Conservation (phyloP, 352 stramenopile species). For the Globisporangium carolinianum region DNA sequence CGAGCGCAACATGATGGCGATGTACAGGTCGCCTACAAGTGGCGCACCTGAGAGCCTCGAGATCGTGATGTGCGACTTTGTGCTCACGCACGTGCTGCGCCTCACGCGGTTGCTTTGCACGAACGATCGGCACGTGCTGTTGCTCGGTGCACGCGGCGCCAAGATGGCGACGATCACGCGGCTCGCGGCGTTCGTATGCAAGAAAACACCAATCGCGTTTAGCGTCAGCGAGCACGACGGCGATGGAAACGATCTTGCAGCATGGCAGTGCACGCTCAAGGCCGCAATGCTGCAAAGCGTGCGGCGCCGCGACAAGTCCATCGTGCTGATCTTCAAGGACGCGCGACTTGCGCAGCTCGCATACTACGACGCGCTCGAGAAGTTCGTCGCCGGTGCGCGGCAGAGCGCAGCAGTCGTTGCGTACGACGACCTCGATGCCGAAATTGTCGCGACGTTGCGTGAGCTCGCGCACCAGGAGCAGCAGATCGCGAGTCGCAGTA, state of each 20-base stretch:
- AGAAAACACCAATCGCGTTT: constrained; percentile 25
- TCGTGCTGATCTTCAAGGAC: constrained; percentile 64
- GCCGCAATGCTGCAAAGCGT: constrained; percentile 34
- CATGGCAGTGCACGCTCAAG: constrained; percentile 35
- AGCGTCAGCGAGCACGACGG: constrained; percentile 6
- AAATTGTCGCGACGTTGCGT: constrained; percentile 28
- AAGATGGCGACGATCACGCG: constrained; percentile 50
- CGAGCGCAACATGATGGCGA: constrained; percentile 51
- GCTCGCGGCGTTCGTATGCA: constrained; percentile 49
- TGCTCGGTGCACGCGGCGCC: constrained; percentile 35
- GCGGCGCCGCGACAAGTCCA: constrained; percentile 20
- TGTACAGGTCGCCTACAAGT: constrained; percentile 21
- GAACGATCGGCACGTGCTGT: constrained; percentile 26
- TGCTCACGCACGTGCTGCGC: constrained; percentile 51
- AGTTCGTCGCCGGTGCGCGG: constrained; percentile 34
- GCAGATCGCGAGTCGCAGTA: constrained; percentile 1
- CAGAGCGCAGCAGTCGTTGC: constrained; percentile 29
- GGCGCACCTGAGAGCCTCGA: constrained; percentile 27
- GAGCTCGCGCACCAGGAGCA: constrained; percentile 15
- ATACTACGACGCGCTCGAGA: constrained; percentile 39
- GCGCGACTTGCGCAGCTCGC: constrained; percentile 15
- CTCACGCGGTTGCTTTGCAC: constrained; percentile 38
- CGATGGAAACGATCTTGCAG: not conserved
- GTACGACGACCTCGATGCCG: constrained; percentile 47
- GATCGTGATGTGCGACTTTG: constrained; percentile 42